These are phyloP conservation scores for Decorospora gaudefroyi DNA, from an alignment of 2,329 filamentous ascomycete species.

Conservation along the genomic window DNA sequence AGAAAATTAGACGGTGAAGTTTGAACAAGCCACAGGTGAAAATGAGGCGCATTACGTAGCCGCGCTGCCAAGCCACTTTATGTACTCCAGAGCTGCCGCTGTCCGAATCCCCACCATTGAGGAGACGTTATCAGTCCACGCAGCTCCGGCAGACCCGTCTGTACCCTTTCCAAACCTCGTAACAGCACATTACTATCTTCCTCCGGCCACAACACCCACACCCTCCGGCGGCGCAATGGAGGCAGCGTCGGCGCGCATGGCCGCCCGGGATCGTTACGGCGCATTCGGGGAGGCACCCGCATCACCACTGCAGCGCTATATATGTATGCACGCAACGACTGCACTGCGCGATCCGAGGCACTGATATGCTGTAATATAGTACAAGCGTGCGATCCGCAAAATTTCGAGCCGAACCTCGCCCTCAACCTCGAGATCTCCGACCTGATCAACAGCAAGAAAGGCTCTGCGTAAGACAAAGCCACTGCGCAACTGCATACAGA, in stretches of 20 bases:
- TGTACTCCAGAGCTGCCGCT: constrained; percentile 12
- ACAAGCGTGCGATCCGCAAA: constrained; percentile 93
- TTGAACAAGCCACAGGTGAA: constrained; percentile 7
- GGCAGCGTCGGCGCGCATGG: constrained; percentile 93
- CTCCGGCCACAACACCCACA: neutral
- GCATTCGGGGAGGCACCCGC: constrained; percentile 76
- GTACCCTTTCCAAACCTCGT: constrained; percentile 1
- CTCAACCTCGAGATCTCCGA: constrained; percentile 96
- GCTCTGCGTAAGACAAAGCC: constrained; percentile 66
- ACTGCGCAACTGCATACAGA: neutral
- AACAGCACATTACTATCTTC: neutral
- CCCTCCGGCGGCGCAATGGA: constrained; percentile 63
- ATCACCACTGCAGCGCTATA: constrained; percentile 91
- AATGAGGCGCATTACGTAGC: constrained; percentile 21
- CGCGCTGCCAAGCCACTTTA: constrained; percentile 21
- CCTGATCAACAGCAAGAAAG: constrained; percentile 96
- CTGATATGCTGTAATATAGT: constrained; percentile 53
- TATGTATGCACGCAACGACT: constrained; percentile 60
- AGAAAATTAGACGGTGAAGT: constrained; percentile 1
- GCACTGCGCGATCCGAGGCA: neutral
- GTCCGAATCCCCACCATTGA: constrained; percentile 21
- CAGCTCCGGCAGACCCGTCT: constrained; percentile 6
- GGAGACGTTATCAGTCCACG: constrained; percentile 15
- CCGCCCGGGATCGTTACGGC: constrained; percentile 90
- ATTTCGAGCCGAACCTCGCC: constrained; percentile 96